Evolutionary conservation across 768 basidiomycete genomes (phyloP).

Genomic region (Psilocybe sp.): DNA sequence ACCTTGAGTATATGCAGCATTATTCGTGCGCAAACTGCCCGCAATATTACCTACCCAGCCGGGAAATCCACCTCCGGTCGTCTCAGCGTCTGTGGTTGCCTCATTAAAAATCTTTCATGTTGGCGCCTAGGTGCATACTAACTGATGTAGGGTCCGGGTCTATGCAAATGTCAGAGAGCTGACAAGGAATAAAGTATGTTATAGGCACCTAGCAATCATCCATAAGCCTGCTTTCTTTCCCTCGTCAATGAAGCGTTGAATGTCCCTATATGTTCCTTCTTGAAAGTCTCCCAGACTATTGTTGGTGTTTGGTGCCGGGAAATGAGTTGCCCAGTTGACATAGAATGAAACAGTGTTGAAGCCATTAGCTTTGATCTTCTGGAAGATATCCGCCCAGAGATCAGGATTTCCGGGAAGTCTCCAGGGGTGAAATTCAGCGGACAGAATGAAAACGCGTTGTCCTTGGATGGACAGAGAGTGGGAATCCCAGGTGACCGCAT

Average conservation of each 20-base stretch:
- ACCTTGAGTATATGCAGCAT: constrained; percentile 45
- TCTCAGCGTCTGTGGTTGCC: constrained; percentile 36
- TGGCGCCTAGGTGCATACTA: constrained; percentile 3
- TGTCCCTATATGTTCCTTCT: constrained; percentile 45
- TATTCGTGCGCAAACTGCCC: constrained; percentile 46
- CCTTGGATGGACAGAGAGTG: constrained; percentile 57
- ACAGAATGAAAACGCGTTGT: constrained; percentile 54
- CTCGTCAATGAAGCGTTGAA: constrained; percentile 51
- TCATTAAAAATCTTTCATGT: background rate
- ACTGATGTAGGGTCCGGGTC: constrained; percentile 56
- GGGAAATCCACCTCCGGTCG: constrained; percentile 56
- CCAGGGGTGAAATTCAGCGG: constrained; percentile 65
- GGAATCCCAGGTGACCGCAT: constrained; percentile 56
- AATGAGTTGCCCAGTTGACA: constrained; percentile 57
- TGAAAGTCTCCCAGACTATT: constrained; percentile 46
- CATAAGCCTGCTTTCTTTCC: constrained; percentile 51
- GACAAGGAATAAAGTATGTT: background rate
- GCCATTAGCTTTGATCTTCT: constrained; percentile 61
- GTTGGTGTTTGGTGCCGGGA: constrained; percentile 44
- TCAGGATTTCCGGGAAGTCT: constrained; percentile 48
- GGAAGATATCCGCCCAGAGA: constrained; percentile 57
- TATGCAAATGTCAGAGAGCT: constrained; percentile 9
- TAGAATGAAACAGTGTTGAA: constrained; percentile 63
- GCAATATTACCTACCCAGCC: constrained; percentile 58
- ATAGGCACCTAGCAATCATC: constrained; percentile 48